phyloP scores from a whole-genome alignment of 371 early-diverging fungal species.

The Massospora cicadina region DNA sequence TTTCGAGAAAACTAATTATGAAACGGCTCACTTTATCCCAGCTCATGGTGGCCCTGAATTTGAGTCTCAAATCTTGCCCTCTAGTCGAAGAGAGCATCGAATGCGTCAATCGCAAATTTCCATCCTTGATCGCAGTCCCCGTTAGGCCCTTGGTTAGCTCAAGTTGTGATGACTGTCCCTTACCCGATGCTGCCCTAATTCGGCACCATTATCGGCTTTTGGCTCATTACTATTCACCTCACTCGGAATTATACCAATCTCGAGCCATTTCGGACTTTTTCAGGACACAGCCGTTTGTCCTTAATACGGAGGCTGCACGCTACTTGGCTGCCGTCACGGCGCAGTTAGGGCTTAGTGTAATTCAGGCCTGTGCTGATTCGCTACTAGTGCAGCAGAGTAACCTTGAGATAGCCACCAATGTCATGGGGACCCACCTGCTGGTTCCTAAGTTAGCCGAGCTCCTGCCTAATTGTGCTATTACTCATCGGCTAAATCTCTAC shows the following conservation, averaged over 20 bases:
- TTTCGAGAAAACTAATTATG: not conserved
- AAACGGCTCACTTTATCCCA: not conserved
- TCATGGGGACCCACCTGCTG: not conserved
- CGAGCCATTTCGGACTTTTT: not conserved
- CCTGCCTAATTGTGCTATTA: not conserved
- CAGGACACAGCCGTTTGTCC: not conserved
- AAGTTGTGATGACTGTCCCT: not conserved
- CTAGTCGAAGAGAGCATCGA: not conserved
- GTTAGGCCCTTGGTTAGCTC: not conserved
- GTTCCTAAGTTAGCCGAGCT: not conserved
- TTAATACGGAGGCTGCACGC: not conserved
- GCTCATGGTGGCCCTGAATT: not conserved
- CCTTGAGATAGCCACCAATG: not conserved
- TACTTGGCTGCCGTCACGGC: not conserved
- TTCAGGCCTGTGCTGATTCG: not conserved
- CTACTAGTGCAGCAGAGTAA: not conserved
- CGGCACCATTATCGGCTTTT: not conserved
- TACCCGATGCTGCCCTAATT: not conserved
- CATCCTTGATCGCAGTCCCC: not conserved
- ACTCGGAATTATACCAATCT: not conserved
- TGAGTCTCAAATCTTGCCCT: not conserved
- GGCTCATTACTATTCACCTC: not conserved
- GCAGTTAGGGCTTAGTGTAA: not conserved
- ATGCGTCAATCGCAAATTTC: not conserved
- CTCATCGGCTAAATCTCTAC: not conserved